Evolutionary conservation across 2,329 filamentous ascomycete species (phyloP).

Genomic region (Colletotrichum karsti): DNA sequence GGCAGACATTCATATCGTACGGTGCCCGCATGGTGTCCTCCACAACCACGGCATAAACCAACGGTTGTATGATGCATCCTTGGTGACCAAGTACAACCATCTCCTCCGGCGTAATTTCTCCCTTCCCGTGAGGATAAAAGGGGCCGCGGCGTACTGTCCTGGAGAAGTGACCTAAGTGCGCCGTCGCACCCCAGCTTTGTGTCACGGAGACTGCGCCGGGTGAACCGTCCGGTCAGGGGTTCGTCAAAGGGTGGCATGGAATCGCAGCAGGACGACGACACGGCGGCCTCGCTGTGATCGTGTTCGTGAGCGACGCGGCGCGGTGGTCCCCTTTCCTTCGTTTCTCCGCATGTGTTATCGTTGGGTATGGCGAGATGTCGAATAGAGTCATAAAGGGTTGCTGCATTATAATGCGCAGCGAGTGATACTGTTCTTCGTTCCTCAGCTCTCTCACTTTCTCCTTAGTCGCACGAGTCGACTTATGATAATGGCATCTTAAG

Average conservation of each 20-base stretch:
- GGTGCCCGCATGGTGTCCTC: background rate
- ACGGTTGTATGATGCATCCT: background rate
- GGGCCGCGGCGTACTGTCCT: background rate
- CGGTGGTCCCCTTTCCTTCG: too few species aligned
- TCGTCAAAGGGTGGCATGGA: background rate
- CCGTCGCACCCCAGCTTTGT: background rate
- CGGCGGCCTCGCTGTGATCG: background rate
- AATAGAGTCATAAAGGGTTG: too few species aligned
- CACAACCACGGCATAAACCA: background rate
- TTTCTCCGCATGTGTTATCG: too few species aligned
- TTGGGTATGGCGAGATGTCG: too few species aligned
- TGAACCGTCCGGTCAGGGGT: background rate
- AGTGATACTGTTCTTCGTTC: too few species aligned
- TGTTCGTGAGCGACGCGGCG: too few species aligned
- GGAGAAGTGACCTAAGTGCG: background rate
- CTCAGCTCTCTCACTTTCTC: too few species aligned
- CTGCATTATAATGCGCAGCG: too few species aligned
- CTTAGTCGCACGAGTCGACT: too few species aligned
- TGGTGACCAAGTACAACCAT: background rate
- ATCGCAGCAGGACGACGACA: too few species aligned
- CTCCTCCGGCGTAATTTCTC: background rate
- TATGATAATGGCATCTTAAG: constrained; percentile 37
- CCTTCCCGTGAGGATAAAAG: background rate
- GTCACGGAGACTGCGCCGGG: background rate
- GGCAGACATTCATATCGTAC: too few species aligned